Evolutionary conservation across 192 early-diverging fungal genomes (phyloP), one percentile per base, ranked within the genome.

Genomic region (Backusella circina): DNA sequence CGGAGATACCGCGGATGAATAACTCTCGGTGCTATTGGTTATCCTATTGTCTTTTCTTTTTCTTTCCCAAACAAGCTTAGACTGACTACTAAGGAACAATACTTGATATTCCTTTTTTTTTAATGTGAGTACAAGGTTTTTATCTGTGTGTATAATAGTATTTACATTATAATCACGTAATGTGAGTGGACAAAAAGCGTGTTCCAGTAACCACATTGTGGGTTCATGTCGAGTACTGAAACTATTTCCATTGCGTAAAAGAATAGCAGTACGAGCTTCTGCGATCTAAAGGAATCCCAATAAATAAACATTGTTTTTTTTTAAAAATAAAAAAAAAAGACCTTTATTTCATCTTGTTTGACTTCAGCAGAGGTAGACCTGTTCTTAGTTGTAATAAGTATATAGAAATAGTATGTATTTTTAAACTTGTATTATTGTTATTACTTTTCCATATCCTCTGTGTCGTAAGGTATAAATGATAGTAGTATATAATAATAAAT

Each of bases 131-230:
- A 28, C 32, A 57, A 44, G 21, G 10, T 21, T 13, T 44, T 9
- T 54, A 41, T 41, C 3, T 37, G 36, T 9, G 36, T 41, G 15
- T 16, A 26, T 39, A n/a, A 31, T 39, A 39, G 9, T 12, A 23
- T 33, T 70, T 68, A 82, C 80, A 18, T 80, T 38, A 39, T 84
- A 71, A 36, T 74, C 74, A 57, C 72, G 35, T 18, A 66, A 44
- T 16, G 35, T 47, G 1, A 84, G 7, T 15, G 83, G 83, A 30
- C 72, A 78, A 70, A 78, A 79, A 15, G 79, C 66, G 51, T 77
- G 77, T 50, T 75, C 77, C n/a, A 84, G 33, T 37, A 84, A 33
- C 83, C 83, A 84, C 37, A 80, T 72, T 15, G 76, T 71, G 3
- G 39, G 73, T 12, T 84, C 83, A 67, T 82, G 77, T 39, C 73